These are phyloP conservation scores for Cyberlindnera lachancei DNA, from an alignment of 805 yeast genomes.

Conservation along the genomic window DNA sequence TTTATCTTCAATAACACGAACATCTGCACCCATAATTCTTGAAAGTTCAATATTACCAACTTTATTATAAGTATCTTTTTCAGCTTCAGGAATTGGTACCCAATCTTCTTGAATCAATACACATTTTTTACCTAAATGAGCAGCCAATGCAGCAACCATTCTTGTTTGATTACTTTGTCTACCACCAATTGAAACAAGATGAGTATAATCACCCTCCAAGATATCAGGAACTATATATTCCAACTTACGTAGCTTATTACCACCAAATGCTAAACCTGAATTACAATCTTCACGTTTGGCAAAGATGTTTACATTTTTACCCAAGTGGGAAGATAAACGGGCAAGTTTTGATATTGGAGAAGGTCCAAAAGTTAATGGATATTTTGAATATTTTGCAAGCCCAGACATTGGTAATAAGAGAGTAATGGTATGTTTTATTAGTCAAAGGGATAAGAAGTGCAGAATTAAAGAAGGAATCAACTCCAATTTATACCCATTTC, in stretches of 20 bases:
- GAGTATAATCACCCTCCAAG: slow-evolving; percentile 14
- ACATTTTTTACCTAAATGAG: slow-evolving; percentile 14
- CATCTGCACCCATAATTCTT: slow-evolving; percentile 15
- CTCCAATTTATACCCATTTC: no score
- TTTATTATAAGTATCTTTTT: slow-evolving; percentile 13
- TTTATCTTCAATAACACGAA: slow-evolving; percentile 13
- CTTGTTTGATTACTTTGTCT: slow-evolving; percentile 14
- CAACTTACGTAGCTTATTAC: slow-evolving; percentile 15
- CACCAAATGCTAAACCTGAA: slow-evolving; percentile 15
- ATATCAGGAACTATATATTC: slow-evolving; percentile 15
- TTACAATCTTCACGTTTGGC: slow-evolving; percentile 16
- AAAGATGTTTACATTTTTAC: slow-evolving; percentile 13
- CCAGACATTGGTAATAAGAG: slow-evolving; percentile 11
- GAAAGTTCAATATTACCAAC: slow-evolving; percentile 15
- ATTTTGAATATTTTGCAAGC: slow-evolving; percentile 9
- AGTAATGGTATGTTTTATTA: no score
- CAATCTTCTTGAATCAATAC: slow-evolving; percentile 15
- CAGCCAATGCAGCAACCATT: slow-evolving; percentile 14
- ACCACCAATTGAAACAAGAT: slow-evolving; percentile 14
- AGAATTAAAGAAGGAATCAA: no score
- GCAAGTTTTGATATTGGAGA: slow-evolving; percentile 12
- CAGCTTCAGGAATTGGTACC: slow-evolving; percentile 16
- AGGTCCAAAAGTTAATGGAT: slow-evolving; percentile 14
- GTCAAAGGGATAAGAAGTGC: no score
- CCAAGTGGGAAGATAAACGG: slow-evolving; percentile 11